A percentile compares a stretch with the other conserved stretches of the same genome.
phyloP scores from a whole-genome alignment of 352 stramenopile genomes.

The Pythium phragmitis region DNA sequence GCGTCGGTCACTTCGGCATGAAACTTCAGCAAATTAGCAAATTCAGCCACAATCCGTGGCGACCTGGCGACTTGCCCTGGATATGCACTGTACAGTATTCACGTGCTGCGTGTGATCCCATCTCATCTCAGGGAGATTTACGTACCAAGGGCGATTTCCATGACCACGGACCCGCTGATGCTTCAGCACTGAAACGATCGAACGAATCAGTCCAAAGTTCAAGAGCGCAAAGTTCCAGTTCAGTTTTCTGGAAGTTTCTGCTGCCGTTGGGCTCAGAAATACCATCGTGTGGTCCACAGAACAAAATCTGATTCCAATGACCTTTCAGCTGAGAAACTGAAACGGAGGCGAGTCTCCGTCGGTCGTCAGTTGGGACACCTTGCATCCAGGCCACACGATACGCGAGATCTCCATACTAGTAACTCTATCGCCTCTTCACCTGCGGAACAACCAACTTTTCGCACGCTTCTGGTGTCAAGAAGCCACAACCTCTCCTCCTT shows the following conservation, averaged over 20 bases:
- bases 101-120: no score
- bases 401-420: not conserved
- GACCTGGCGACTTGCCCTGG: no score
- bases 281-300: conserved; percentile 4
- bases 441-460: not conserved
- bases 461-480: not conserved
- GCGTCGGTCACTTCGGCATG: no score
- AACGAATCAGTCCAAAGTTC: not conserved
- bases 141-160: no score
- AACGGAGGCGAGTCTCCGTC: conserved; percentile 10
- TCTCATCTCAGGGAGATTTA: no score
- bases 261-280: not conserved
- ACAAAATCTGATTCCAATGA: conserved; percentile 18
- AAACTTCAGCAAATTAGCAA: no score
- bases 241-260: not conserved
- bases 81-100: no score
- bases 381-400: not conserved
- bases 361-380: not conserved
- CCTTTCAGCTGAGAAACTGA: conserved; percentile 23
- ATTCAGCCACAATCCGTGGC: no score
- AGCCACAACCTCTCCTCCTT: not conserved
- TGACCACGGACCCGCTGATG: not conserved
- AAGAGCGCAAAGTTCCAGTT: not conserved
- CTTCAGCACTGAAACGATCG: not conserved
- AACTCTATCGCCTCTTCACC: not conserved